Evolutionary conservation across 1,284 basidiomycete genomes (phyloP), one percentile per base, ranked within the genome.

Genomic region (Trametes polyzona): DNA sequence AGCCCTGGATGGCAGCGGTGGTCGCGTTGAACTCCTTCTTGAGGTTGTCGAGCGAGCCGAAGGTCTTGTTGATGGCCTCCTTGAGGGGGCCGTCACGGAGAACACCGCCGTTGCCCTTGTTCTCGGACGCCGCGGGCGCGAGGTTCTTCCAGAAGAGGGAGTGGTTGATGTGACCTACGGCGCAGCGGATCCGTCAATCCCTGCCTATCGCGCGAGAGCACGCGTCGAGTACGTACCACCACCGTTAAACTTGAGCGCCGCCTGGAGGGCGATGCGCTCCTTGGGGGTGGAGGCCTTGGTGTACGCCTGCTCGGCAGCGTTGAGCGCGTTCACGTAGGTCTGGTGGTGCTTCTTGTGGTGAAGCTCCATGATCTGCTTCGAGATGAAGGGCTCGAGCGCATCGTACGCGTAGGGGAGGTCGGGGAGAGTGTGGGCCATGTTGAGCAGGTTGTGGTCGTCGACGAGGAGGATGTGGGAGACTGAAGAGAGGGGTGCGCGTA

Each of bases 131-230:
- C 19, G 88, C 81, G 1, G 93, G 83, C 4, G 84, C 90, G 65
- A 98, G 86, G 79, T 97, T 98, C 78, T 90, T 95, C 97, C 96
- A 99, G 83, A 99, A 99, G 52, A 99, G 84, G 40, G 95, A 88
- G 74, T 95, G 93, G 76, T 95, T 95, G 72, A 93, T 92, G 69
- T 93, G 91, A 7, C 91, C 90, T 91, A 60, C 53, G 41, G 29
- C 44, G 30, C 50, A 29, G 26, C 23, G 19, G 24, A 16, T 16
- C 32, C 14, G 27, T 30, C 32, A 33, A 59, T 55, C 62, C 55
- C 52, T 41, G 27, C 35, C 17, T 12, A 24, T 48, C 30, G 37
- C 27, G 27, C 17, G 27, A 2, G 17, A 3, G 12, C 3, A 29
- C 19, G 37, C 24, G 37, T 46, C 24, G 44, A 9, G 27, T 4